Base-by-base conservation (phyloP, 2,329 filamentous ascomycete genomes). In the Endocalyx cinctus region DNA sequence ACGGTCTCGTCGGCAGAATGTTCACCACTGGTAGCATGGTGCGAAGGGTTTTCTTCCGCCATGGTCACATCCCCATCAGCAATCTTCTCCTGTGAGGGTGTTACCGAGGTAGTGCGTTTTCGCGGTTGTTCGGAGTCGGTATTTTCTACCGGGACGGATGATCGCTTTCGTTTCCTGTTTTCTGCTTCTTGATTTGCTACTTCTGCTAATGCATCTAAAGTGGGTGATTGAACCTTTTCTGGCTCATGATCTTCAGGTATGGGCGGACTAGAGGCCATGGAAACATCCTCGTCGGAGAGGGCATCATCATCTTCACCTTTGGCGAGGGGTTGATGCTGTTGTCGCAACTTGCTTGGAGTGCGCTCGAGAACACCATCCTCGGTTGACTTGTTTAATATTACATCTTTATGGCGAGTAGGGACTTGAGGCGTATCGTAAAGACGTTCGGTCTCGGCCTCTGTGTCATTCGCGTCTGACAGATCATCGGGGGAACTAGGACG, bases 401-500 rank as follows among this genome's bases (percentile, higher is more conserved):
- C 74, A 48, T 82, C 74, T 49, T 73, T 70, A 48, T 77, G 72
- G 45, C 79, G 71, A 71, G 52, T 58, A 11, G 51, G 48, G 40
- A 72, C 84, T 42, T 79, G 77, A 13, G 89, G 88, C n/a, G 87
- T 94, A 53, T 85, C 81, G 54, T 92, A 92, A 39, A 98, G 73
- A 38, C 92, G 82, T 63, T 96, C 89, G 2, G 90, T 97, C 63
- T 96, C 90, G 20, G 90, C 90, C 62, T 97, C 90, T 4, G 89
- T 82, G 57, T 77, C 77, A 52, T 79, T 76, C 47, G 65, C 69
- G 39, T 79, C 74, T 12, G 79, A 77, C 38, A 77, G 68, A 42
- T 74, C 66, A 47, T 67, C 76, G 46, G 72, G 68, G 7, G 70
- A 69, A 47, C 46, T 51, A 15, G 34, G 36, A 6, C 47, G 45